Evolutionary conservation across 257 asterid species (phyloP), one percentile per base, ranked within the genome.

Genomic region (Solanum bulbocastanum): DNA sequence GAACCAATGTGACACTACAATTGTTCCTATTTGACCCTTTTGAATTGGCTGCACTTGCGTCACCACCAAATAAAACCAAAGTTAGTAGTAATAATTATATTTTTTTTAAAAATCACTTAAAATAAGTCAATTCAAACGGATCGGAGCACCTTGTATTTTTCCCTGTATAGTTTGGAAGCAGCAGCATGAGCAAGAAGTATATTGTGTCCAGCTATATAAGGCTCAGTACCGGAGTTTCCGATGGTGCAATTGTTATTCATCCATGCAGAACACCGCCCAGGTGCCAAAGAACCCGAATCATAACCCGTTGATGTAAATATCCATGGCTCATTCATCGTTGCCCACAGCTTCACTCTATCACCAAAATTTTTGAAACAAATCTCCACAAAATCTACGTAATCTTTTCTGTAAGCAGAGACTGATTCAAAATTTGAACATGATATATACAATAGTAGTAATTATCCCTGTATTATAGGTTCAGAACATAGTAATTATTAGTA

Each of bases 1-100:
- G 49, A 87, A 87, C 94, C 95, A 94, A n/a, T 89, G 39, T 3
- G 90, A n/a, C 16, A 88, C 91, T 0, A 93, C 86, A 2, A 86
- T 56, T 18, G 93, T 92, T 8, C 98, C 98, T 2, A 95, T 94
- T 69, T 88, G 85, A n/a, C 98, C 98, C 84, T 91, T 93, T 88
- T 94, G 96, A 37, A 37, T 46, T 84, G 87, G 84, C 98, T 95
- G 79, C 23, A 84, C 2, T 75, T 27, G 65, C 22, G 6, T 33
- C 8, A 69, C 35, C 32, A n/a, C 35, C 83, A 71, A 72, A 33
- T 12, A 73, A 13, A 42, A 33, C 44, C 65, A 35, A 18, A 44
- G n/a, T 4, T 6, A 88, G 30, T 65, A 30, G 22, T 33, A 30
- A 27, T 69, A 49, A 49, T 42, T 40, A 10, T 40, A 40, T 65